Evolutionary conservation across 257 asterid genomes (phyloP), one percentile per base, ranked within the genome.

Genomic region (Solanum piurae): DNA sequence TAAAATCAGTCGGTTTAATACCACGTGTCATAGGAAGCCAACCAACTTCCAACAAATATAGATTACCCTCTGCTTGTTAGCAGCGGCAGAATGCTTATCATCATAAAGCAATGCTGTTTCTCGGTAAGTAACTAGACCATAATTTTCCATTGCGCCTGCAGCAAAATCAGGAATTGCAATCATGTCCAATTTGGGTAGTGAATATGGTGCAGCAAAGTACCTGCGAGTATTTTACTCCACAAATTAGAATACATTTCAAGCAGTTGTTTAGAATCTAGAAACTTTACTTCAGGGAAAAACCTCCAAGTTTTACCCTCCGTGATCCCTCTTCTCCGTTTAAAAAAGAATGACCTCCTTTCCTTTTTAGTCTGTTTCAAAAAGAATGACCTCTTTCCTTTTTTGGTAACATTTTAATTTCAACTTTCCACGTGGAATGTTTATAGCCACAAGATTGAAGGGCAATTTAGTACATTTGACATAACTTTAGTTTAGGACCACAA

Each of bases 141-240:
- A 96, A 89, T 96, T 96, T 92, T 96, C 99, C 99, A 96, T 96
- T 72, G 98, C 98, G 66, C 98, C 98, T 86, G 98, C 96, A 90
- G 99, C 98, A 93, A 96, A 96, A 93, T 96, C 99, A 77, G 98
- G 98, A 90, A 96, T 96, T 20, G 99, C 99, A 92, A 96, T 89
- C 99, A 95, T 95, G 93, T 96, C 99, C 95, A 95, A 89, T 90
- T 96, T 96, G 72, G 99, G 99, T 77, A 96, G 95, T 46, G 98
- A 90, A 92, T 96, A 96, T 58, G 98, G 99, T 90, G 95, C 95
- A 12, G 89, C 98, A 89, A 96, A 95, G 91, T 96, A 95, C 93
- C 99, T 96, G 89, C 44, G 85, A 34, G 83, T 84, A 58, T 8
- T 83, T 69, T 86, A 49, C 31, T 44, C 36, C 55, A 33, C 62